phyloP scores from a whole-genome alignment of 73 alveolate genomes.

The Uronychia setigera region DNA sequence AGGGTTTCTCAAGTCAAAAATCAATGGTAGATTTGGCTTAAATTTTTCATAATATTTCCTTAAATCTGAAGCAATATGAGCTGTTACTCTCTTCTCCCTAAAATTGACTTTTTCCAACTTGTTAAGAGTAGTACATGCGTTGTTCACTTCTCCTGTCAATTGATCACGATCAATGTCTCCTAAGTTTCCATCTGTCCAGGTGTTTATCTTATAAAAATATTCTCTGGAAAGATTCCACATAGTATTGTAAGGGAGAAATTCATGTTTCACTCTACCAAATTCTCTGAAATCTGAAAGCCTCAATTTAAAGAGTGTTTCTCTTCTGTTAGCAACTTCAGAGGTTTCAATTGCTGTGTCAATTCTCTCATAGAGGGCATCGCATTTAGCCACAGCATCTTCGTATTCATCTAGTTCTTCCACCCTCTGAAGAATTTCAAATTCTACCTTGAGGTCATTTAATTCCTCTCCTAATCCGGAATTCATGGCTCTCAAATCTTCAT shows the following conservation, averaged over 20 bases:
- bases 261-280: conserved; percentile 51
- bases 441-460: conserved; percentile 47
- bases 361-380: conserved; percentile 50
- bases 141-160: conserved; percentile 60
- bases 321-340: conserved; percentile 68
- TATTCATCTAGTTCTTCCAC: conserved; percentile 38
- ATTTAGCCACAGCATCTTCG: conserved; percentile 35
- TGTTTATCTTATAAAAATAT: conserved; percentile 25
- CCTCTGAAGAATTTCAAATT: conserved; percentile 44
- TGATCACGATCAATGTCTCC: conserved; percentile 47
- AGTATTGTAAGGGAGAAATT: conserved; percentile 64
- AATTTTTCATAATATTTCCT: conserved; percentile 65
- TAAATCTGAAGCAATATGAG: conserved; percentile 26
- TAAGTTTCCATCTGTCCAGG: conserved; percentile 37
- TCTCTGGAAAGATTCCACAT: conserved; percentile 61
- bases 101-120: conserved; percentile 71
- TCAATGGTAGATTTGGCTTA: conserved; percentile 81
- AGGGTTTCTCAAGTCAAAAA: conserved; percentile 74
- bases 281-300: conserved; percentile 67
- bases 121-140: conserved; percentile 69
- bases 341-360: conserved; percentile 70
- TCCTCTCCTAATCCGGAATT: conserved; percentile 23
- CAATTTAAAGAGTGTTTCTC: conserved; percentile 76
- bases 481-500: conserved; percentile 66
- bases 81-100: conserved; percentile 65